Conservation (phyloP, 352 stramenopile genomes). For the Pelagophyceae sp. region DNA sequence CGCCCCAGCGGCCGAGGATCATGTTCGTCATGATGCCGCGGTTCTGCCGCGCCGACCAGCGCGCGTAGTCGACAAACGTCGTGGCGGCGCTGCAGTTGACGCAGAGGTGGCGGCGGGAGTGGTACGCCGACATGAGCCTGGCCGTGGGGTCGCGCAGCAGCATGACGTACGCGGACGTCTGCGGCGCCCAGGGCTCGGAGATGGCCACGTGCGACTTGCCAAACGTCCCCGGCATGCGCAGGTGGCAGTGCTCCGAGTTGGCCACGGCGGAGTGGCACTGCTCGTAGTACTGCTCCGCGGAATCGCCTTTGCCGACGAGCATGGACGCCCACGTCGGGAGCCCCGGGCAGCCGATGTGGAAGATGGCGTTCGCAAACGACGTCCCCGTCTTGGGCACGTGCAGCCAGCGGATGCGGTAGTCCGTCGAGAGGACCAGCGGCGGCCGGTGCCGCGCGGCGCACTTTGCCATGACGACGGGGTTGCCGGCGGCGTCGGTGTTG, state of each 20-base stretch:
- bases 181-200: neutral
- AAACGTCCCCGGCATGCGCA: neutral
- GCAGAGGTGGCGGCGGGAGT: neutral
- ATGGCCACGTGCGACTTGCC: neutral
- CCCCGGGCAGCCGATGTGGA: neutral
- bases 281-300: neutral
- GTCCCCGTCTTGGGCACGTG: neutral
- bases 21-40: neutral
- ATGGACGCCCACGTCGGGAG: neutral
- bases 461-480: too few relatives aligned
- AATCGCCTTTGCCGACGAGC: neutral
- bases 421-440: too few relatives aligned
- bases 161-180: neutral
- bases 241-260: neutral
- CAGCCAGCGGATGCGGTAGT: neutral
- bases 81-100: neutral
- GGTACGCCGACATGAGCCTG: neutral
- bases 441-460: too few relatives aligned
- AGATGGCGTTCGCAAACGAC: neutral
- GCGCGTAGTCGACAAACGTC: neutral
- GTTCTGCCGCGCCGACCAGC: neutral
- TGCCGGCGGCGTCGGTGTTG: too few relatives aligned
- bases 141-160: neutral
- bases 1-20: neutral
- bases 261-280: neutral